Conservation (phyloP, 352 stramenopile genomes). For the Phytophthora sp. region DNA sequence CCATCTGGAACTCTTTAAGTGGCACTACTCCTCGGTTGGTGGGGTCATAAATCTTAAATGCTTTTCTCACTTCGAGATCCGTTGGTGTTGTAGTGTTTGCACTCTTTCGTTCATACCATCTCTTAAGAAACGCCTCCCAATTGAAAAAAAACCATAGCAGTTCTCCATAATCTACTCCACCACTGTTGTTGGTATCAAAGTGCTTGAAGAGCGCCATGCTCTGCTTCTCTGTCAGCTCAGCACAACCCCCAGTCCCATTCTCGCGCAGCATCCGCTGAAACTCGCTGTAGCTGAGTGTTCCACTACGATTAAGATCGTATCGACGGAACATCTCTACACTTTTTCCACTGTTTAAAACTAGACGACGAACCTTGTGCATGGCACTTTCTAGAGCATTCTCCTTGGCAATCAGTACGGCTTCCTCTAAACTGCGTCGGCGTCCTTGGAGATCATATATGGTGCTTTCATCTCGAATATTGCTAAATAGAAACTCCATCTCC, state of each 20-base stretch:
- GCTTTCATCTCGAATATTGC: constrained; percentile 6
- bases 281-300: constrained; percentile 52
- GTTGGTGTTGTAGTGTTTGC: constrained; percentile 15
- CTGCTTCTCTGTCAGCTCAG: constrained; percentile 49
- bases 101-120: constrained; percentile 53
- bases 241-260: constrained; percentile 27
- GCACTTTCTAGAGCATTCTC: constrained; percentile 50
- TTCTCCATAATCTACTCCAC: constrained; percentile 62
- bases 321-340: constrained; percentile 48
- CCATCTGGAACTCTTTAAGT: constrained; percentile 51
- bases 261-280: constrained; percentile 47
- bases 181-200: constrained; percentile 58
- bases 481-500: constrained; percentile 41
- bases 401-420: constrained; percentile 34
- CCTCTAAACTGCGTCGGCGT: constrained; percentile 40
- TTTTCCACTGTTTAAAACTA: constrained; percentile 30
- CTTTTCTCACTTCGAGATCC: constrained; percentile 22
- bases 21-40: constrained; percentile 44
- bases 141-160: constrained; percentile 76
- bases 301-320: constrained; percentile 58
- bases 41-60: constrained; percentile 63
- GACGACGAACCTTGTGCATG: constrained; percentile 62
- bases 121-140: constrained; percentile 59
- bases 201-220: constrained; percentile 45
- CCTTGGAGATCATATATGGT: constrained; percentile 74